Base-by-base conservation (phyloP, 805 yeast species). In the Brettanomyces naardenensis region DNA sequence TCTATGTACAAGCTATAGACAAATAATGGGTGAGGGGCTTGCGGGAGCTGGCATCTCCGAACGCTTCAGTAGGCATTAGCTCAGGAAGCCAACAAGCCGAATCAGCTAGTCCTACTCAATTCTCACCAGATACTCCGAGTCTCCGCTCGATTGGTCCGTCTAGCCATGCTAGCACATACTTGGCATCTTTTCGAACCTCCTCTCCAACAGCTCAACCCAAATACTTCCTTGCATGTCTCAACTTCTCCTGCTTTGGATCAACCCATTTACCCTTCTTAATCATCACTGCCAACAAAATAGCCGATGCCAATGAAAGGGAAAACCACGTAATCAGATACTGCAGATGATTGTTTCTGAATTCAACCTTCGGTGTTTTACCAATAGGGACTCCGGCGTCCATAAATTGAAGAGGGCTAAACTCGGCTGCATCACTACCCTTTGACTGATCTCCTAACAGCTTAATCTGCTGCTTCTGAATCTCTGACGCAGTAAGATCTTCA, bases 301-400 rank as follows among this genome's bases (percentile, higher is more conserved):
- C 50, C 27, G 95, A 81, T 28, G 85, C 73, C 29, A 83, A 50
- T 2, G 88, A 77, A 31, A 90, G 71, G 0, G 96, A 95, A 57
- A 85, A 90, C 98, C 98, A 92, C 0, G 98, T 92, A 17, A 87
- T 76, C 52, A 92, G 64, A 57, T 92, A 92, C 58, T 90, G 95
- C 58, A 89, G 62, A 55, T 92, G 98, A 54, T 88, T 87, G 58
- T 92, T 92, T 43, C 82, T 78, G 54, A 86, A 71, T 47, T 80
- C 89, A 25, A 90, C 75, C 48, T 75, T 76, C n/a, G 96, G 89
- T 6, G 68, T 61, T 38, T 81, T 78, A 1, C 95, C 98, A 9
- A 92, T 57, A 9, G 98, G 98, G 5, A 90, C 90, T 38, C 98
- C 98, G 4, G 85, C 80, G 41, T 69, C 73, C 39, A 77, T 62